Evolutionary conservation across 179 eudicot species (phyloP).

Genomic region (Corrigiola litoralis): DNA sequence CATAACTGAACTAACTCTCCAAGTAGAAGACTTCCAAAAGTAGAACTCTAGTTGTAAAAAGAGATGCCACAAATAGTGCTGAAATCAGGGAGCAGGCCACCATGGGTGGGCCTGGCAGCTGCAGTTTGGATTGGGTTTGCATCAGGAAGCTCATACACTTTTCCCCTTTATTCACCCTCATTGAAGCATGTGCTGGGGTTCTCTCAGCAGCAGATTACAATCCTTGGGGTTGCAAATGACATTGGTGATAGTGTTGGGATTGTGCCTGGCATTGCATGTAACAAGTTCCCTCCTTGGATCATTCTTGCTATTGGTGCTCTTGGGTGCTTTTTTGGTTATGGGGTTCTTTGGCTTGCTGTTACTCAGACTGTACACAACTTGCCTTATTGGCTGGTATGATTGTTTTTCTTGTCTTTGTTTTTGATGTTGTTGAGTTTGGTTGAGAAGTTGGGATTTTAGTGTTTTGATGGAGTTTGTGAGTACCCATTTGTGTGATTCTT

Average conservation of each 20-base stretch:
- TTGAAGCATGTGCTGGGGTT: constrained; percentile 70
- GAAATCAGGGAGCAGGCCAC: constrained; percentile 73
- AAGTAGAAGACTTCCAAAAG: no score
- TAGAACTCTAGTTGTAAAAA: no score
- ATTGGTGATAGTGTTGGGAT: constrained; percentile 82
- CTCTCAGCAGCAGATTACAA: constrained; percentile 70
- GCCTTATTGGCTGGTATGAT: constrained; percentile 78
- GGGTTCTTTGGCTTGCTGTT: constrained; percentile 78
- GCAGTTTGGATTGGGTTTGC: constrained; percentile 87
- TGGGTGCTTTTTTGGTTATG: constrained; percentile 68
- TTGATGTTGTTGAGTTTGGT: not conserved
- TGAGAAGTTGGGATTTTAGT: not conserved
- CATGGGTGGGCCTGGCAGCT: constrained; percentile 90
- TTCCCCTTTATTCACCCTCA: constrained; percentile 62
- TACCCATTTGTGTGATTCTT: not conserved
- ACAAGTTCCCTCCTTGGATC: constrained; percentile 76
- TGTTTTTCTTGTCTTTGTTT: not conserved
- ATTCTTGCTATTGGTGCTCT: constrained; percentile 54
- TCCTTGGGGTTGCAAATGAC: constrained; percentile 86
- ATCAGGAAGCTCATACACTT: constrained; percentile 61
- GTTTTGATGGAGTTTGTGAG: constrained; percentile 9
- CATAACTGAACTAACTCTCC: no score
- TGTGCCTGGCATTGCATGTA: constrained; percentile 71
- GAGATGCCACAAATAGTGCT: constrained; percentile 20
- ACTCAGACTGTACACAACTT: constrained; percentile 52